A percentile compares a stretch with the other conserved stretches of the same genome.
Conservation (phyloP, 371 early-diverging fungal genomes). For the Syncephalastrum sp. region DNA sequence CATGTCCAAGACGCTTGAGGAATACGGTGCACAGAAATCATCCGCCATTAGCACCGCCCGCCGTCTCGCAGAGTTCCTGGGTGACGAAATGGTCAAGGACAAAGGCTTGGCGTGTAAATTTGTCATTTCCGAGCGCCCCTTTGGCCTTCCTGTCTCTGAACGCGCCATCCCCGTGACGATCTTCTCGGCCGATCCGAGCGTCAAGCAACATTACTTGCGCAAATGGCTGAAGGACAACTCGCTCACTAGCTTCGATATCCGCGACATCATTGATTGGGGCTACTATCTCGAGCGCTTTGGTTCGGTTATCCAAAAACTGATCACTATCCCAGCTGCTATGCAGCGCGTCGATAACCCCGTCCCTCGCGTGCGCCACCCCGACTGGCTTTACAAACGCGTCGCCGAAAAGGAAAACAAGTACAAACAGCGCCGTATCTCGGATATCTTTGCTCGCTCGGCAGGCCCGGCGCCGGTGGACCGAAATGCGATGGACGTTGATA, state of each 20-base stretch:
- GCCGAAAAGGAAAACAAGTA: constrained; percentile 69
- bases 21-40: constrained; percentile 94
- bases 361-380: constrained; percentile 90
- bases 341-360: constrained; percentile 96
- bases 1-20: constrained; percentile 95
- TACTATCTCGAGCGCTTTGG: constrained; percentile 98
- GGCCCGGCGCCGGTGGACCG: constrained; percentile 15
- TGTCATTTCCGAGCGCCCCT: constrained; percentile 90
- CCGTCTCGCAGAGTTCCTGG: constrained; percentile 97
- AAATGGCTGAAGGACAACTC: constrained; percentile 91
- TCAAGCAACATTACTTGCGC: constrained; percentile 84
- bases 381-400: constrained; percentile 90
- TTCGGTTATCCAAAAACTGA: constrained; percentile 94
- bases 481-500: constrained; percentile 38
- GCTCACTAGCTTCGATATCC: constrained; percentile 75
- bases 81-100: constrained; percentile 97
- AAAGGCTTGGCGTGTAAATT: constrained; percentile 98
- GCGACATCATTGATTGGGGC: constrained; percentile 97
- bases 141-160: constrained; percentile 90
- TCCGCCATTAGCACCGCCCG: constrained; percentile 96
- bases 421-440: constrained; percentile 86
- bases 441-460: constrained; percentile 64
- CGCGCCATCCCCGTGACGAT: constrained; percentile 97
- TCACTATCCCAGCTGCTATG: constrained; percentile 99
- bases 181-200: constrained; percentile 83